Evolutionary conservation across 208 protist species (phyloP), one percentile per base, ranked within the genome.

Genomic region (Leptomonas pyrrhocoris): DNA sequence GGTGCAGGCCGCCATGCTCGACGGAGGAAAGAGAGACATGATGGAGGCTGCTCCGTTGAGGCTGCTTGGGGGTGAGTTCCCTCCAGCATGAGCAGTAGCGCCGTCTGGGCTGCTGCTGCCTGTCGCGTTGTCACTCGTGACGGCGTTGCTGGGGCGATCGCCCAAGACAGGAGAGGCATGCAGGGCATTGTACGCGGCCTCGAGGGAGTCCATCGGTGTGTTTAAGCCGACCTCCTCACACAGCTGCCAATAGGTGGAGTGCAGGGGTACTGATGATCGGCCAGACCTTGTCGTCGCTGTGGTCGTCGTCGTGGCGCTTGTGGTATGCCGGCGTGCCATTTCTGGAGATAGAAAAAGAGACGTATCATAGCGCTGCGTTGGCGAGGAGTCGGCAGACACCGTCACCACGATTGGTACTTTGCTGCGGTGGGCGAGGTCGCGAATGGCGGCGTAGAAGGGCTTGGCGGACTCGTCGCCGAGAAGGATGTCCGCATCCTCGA

Each of bases 401-500:
- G 88, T 94, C 18, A 95, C 84, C 25, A 92, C 71, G 46, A 95
- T 88, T 31, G 90, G 90, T 4, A 93, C 82, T 46, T 93, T 91
- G 69, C 88, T 94, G 55, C 82, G 72, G 64, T 85, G 69, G 34
- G 90, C 87, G 3, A 95, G 57, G 53, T 93, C 86, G 46, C 86
- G 81, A 38, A 95, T 86, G 31, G 90, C 79, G 8, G 85, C 79
- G 72, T 95, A 95, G 51, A 95, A 89, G 6, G 88, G 61, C 36
- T 81, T 76, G 46, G 80, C 76, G 16, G 79, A 68, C 73, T 93
- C 87, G 56, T 92, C 88, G 0, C 81, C 87, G 8, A 95, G 85
- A 30, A 94, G 79, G 49, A 94, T 75, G 73, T 95, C 90, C 4
- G 85, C 90, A 53, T 92, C 85, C 50, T 95, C 90, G 75, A 95